Base-by-base conservation (phyloP, 1,284 basidiomycete genomes). In the Cryptococcus sp. region DNA sequence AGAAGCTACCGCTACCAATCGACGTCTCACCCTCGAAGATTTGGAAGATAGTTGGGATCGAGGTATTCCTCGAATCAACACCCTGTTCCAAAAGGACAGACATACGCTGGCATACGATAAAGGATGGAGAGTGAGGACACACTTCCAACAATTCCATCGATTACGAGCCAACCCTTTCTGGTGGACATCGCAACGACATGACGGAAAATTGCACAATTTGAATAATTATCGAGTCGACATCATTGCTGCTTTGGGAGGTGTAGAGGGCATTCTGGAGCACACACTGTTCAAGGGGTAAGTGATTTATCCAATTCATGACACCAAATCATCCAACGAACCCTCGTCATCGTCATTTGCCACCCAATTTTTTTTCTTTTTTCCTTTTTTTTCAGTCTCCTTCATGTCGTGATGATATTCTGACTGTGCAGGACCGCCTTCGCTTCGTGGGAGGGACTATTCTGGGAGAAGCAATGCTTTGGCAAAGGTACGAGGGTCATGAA, bases 151-250 rank as follows among this genome's bases (percentile, higher is more conserved):
- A 74, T 98, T 96, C 73, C 93, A 97, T 71, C 78, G 98, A 22
- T 62, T 70, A 19, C 57, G 48, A 49, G 88, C 86, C 69, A 93
- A 96, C 70, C 92, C 92, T 0, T 97, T 97, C 83, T 91, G 88
- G 85, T 98, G 96, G 94, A 98, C 94, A 10, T 92, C 89, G 21
- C 91, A 97, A 72, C 84, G 94, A 13, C 96, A 98, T 67, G 96
- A 98, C 64, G 94, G 96, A 53, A 97, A 98, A 75, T 79, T 98
- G 3, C 98, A 94, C 91, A 90, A 97, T 64, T 79, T 98, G 54
- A 98, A 98, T 78, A 92, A 93, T 74, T 98, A 98, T 77, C 90
- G 94, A 61, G 92, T 98, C 45, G 96, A 99, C 72, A 91, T 98
- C 40, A 98, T 98, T 63, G 91, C 94, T n/a, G 96, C 96, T 7